Evolutionary conservation across 306 rosid genomes (phyloP).

Genomic region (Herpetospermum pedunculosum): DNA sequence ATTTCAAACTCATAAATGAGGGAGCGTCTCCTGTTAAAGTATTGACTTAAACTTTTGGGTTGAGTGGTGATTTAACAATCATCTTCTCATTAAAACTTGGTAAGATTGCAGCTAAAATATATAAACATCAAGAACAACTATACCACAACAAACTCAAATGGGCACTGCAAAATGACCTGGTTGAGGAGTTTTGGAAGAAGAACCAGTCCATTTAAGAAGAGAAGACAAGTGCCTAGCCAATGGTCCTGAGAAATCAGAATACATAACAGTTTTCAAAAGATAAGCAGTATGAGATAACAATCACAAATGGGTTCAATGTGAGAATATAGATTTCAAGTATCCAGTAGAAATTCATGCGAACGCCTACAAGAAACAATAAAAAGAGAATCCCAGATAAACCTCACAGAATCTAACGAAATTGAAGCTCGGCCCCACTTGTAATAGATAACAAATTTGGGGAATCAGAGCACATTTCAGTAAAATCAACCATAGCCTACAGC

Average conservation of each 20-base stretch:
- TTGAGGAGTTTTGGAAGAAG: constrained; percentile 56
- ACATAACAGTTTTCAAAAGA: neutral
- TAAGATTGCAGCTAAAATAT: neutral
- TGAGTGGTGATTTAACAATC: too few species aligned
- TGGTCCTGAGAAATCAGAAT: constrained; percentile 48
- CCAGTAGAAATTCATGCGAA: neutral
- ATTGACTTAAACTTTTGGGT: too few species aligned
- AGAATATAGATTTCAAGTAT: neutral
- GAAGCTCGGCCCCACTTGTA: neutral
- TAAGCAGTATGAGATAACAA: neutral
- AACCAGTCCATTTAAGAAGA: constrained; percentile 75
- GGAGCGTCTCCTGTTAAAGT: too few species aligned
- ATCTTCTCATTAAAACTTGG: neutral
- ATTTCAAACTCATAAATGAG: too few species aligned
- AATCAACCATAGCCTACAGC: neutral
- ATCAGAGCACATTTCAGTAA: neutral
- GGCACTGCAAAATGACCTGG: constrained; percentile 36
- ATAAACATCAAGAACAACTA: neutral
- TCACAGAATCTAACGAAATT: neutral
- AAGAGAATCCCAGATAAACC: neutral
- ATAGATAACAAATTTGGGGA: neutral
- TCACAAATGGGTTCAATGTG: neutral
- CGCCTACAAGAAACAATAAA: neutral
- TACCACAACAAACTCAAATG: neutral
- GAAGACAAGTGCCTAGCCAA: constrained; percentile 65